Percentiles rank a stretch among this genome's conserved stretches.
phyloP scores from a whole-genome alignment of 192 early-diverging fungal genomes.

The Gamsiella multidivaricata region DNA sequence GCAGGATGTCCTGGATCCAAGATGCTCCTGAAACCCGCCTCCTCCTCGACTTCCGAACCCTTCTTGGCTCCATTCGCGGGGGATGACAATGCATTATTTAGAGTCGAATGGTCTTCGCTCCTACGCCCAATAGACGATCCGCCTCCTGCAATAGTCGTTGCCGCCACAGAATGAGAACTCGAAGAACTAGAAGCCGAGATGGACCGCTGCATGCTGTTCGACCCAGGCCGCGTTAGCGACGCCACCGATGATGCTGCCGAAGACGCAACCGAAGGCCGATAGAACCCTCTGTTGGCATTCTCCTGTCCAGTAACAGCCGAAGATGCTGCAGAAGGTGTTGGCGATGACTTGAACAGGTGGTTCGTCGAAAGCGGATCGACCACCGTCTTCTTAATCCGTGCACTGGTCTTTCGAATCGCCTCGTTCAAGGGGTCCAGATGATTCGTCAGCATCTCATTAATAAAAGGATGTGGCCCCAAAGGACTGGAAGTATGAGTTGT shows the following conservation, averaged over 20 bases:
- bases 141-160: not conserved
- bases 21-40: conserved; percentile 23
- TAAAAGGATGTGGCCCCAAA: conserved; percentile 12
- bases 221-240: conserved; percentile 4
- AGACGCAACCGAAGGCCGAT: conserved; percentile 2
- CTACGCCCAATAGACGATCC: not conserved
- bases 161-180: conserved; percentile 15
- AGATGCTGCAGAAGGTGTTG: not conserved
- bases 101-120: conserved; percentile 1
- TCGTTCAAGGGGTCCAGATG: conserved; percentile 48
- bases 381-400: conserved; percentile 37
- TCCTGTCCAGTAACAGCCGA: not conserved
- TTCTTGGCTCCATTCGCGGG: not conserved
- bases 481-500: not conserved
- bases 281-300: not conserved
- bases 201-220: conserved; percentile 6
- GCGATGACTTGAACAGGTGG: conserved; percentile 13
- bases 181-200: not conserved
- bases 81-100: not conserved
- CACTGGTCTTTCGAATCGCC: conserved; percentile 41
- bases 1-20: conserved; percentile 33
- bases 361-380: conserved; percentile 34
- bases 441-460: conserved; percentile 28
- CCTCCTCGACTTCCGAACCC: not conserved
- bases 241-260: conserved; percentile 21